Evolutionary conservation across 768 basidiomycete genomes (phyloP), one percentile per base, ranked within the genome.

Genomic region (Pleurotus ostreatus): DNA sequence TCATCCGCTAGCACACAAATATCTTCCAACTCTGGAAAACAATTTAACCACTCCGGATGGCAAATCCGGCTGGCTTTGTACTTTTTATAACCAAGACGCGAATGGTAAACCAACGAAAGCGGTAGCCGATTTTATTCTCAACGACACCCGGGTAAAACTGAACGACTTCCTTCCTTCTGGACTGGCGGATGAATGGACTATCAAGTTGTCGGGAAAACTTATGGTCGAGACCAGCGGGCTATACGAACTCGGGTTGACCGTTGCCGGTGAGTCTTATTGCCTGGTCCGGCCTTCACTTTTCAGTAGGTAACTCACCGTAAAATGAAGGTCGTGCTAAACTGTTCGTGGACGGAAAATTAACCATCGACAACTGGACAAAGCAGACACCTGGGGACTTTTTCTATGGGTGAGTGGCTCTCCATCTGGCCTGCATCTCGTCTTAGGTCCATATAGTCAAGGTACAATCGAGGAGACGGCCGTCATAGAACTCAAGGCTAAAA

Each of bases 341-440:
- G 1, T 89, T 76, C 70, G 67, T 90, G 25, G 63, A 86, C 46
- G 82, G 77, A 8, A 65, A 81, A 61, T 65, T 86, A 53, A 71
- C 78, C 15, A 81, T 89, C 46, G 86, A 89, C 63, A 88, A 89
- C 63, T 87, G 85, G 79, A 85, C 82, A 7, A 80, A 81, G 60
- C 86, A 88, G 67, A 75, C 76, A 2, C 81, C 80, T 0, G 85
- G 86, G 0, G 85, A 86, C 59, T 83, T 86, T 70, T 87, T 85
- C 69, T 86, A 86, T 60, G 83, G 82, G 78, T 80, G 57, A n/a
- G 76, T 66, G 16, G 18, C 48, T 34, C 30, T 34, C 30, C 30
- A 34, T 34, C 11, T 11, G 3, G 30, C 11, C 30, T 34, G 30
- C 9, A 34, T 9, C 30, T 11, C 30, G 3, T 34, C 30, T 34